Evolutionary conservation across 176 grass and related monocot species (phyloP).

Genomic region (Coix lacrymajobi): DNA sequence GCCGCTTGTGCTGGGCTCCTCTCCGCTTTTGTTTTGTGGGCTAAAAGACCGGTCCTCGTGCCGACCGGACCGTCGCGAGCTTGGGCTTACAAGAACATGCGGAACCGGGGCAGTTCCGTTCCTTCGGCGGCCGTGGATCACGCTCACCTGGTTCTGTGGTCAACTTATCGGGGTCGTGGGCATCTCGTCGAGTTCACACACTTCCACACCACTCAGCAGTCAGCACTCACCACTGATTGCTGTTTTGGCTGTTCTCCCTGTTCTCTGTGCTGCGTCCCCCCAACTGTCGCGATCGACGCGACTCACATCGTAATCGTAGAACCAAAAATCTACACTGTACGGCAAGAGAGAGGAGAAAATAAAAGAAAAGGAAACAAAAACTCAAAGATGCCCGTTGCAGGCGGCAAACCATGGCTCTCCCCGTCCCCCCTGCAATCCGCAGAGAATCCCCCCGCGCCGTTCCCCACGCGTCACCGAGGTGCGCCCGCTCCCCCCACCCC

Average conservation of each 20-base stretch:
- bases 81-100: neutral
- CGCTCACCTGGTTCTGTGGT: neutral
- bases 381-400: too few species aligned
- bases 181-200: neutral
- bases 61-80: neutral
- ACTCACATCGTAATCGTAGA: too few species aligned
- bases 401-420: neutral
- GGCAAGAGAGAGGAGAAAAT: too few species aligned
- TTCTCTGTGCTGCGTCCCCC: neutral
- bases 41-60: neutral
- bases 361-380: too few species aligned
- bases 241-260: neutral
- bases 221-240: neutral
- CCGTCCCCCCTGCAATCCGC: neutral
- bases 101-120: too few species aligned
- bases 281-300: too few species aligned
- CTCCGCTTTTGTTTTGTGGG: neutral
- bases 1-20: neutral
- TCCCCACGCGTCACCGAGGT: neutral
- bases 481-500: neutral
- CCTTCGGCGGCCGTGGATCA: neutral
- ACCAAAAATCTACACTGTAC: neutral
- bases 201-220: too few species aligned
- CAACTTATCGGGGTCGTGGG: neutral
- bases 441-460: neutral